Base-by-base conservation (phyloP, 306 rosid species). In the Pterocarpus santalinus region DNA sequence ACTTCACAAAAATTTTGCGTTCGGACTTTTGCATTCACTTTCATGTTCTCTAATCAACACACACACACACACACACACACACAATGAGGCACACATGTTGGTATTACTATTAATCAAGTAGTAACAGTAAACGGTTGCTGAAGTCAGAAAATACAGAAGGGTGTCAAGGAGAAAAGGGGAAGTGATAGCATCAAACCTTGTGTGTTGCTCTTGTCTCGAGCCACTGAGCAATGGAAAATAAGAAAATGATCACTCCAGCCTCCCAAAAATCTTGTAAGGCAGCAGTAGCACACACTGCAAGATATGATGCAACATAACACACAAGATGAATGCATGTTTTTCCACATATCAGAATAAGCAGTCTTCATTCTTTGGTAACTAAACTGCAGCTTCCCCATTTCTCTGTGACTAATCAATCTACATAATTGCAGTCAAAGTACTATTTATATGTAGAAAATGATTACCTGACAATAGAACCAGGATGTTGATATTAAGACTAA, bases 141-240 rank as follows among this genome's bases (percentile, higher is more conserved):
- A 36, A 13, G 22, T 17, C 39, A 56, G 60, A 65, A 55, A 39
- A 63, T 53, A 44, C 28, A 62, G 73, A 36, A 17, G 49, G 9
- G 28, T 36, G 5, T 14, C 46, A 30, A 61, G n/a, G 12, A 43
- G 32, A 43, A 17, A 56, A 69, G 51, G 33, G 51, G 11, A 73
- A 60, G 41, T 71, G 36, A 44, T 33, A 10, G 75, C 12, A 47
- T 4, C 11, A 75, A 32, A 92, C 98, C 98, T 90, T 89, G 91
- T 90, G 88, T 82, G 92, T 78, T 79, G 98, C 98, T 67, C 87
- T 87, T 33, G 94, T 86, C 76, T 91, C 92, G 2, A 95, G 94
- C 98, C 98, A 95, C 70, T 95, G 95, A 32, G 97, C 94, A 80
- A 90, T 84, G 65, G 91, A 86, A 88, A 92, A 95, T 22, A 95